Evolutionary conservation across 2,329 filamentous ascomycete species (phyloP).

Genomic region (Moelleriella libera): DNA sequence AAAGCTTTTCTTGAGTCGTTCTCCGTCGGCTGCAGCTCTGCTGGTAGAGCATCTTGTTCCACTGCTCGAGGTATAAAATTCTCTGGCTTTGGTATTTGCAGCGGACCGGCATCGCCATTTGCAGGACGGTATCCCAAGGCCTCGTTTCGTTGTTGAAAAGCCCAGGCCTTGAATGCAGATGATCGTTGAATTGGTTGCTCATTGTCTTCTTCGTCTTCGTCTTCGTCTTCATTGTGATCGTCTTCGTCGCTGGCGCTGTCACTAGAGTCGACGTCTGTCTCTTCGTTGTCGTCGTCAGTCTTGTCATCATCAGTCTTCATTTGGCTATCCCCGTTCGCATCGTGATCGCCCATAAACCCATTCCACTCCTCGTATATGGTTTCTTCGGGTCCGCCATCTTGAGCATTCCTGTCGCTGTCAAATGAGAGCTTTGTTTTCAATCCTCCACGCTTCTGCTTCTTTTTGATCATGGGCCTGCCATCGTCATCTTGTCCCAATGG

Average conservation of each 20-base stretch:
- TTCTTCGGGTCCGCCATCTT: conserved; percentile 24
- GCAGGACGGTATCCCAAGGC: conserved; percentile 52
- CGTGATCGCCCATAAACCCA: conserved; percentile 42
- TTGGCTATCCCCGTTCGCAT: conserved; percentile 6
- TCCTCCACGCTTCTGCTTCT: conserved; percentile 59
- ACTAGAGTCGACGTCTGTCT: conserved; percentile 17
- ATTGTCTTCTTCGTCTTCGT: conserved; percentile 12
- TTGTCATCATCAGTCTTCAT: background rate
- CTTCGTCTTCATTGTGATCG: conserved; percentile 14
- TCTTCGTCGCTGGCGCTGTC: conserved; percentile 8
- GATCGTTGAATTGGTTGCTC: conserved; percentile 18
- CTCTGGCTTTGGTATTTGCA: conserved; percentile 39
- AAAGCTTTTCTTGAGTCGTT: conserved; percentile 57
- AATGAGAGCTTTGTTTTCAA: conserved; percentile 34
- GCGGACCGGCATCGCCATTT: conserved; percentile 23
- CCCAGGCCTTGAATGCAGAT: conserved; percentile 87
- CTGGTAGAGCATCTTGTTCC: conserved; percentile 58
- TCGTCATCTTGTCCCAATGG: conserved; percentile 69
- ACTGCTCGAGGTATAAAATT: conserved; percentile 53
- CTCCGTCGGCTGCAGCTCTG: conserved; percentile 47
- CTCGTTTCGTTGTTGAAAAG: conserved; percentile 71
- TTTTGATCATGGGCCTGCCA: conserved; percentile 70
- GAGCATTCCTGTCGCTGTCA: conserved; percentile 19
- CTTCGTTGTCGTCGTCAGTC: conserved; percentile 12
- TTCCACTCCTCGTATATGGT: conserved; percentile 39